Percentiles rank a stretch among this genome's conserved stretches.
phyloP scores from a whole-genome alignment of 164 flowering plant genomes.

The Aristolochia fimbriata region DNA sequence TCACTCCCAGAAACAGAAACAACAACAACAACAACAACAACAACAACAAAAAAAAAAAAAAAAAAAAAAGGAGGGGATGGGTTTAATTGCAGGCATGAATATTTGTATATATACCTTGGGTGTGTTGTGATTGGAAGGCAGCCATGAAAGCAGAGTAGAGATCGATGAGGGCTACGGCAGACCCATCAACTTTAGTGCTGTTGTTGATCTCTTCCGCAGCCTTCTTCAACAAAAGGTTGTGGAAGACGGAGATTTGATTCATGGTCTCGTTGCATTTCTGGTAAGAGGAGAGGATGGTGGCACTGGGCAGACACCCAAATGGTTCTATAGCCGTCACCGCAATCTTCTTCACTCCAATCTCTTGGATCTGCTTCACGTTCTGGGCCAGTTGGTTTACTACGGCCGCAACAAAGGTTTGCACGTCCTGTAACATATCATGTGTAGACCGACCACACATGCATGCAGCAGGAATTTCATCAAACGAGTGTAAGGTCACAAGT shows the following conservation, averaged over 20 bases:
- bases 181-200: neutral
- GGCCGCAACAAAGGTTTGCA: neutral
- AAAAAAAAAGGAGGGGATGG: too few relatives aligned
- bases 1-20: too few relatives aligned
- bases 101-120: slow-evolving; percentile 1
- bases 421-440: neutral
- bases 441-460: too few relatives aligned
- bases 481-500: too few relatives aligned
- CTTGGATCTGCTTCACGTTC: neutral
- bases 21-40: too few relatives aligned
- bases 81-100: too few relatives aligned
- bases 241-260: neutral
- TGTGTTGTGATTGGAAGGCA: neutral
- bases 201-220: slow-evolving; percentile 6
- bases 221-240: slow-evolving; percentile 4
- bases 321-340: slow-evolving; percentile 5
- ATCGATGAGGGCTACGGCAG: slow-evolving; percentile 4
- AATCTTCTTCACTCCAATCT: slow-evolving; percentile 5
- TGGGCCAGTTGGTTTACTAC: neutral
- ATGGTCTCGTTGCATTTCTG: slow-evolving; percentile 1
- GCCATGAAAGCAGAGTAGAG: slow-evolving; percentile 6
- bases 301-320: slow-evolving; percentile 4
- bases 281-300: neutral
- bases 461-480: too few relatives aligned
- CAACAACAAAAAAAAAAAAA: too few relatives aligned